Conservation (phyloP, 1,284 basidiomycete genomes). For the Ceratobasidium theobromae region DNA sequence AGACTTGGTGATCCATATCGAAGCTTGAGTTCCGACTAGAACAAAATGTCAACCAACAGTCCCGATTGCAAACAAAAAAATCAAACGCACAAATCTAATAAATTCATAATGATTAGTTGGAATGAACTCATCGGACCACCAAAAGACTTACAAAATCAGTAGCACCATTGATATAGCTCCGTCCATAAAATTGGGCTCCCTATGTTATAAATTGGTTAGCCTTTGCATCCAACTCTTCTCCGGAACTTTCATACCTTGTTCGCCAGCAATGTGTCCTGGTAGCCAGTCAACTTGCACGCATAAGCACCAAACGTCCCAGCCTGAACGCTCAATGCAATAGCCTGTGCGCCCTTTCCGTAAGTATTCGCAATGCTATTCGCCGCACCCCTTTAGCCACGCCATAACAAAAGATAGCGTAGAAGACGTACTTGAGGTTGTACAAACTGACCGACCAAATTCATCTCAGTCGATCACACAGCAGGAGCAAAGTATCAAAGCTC, state of each 20-base stretch:
- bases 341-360: conserved; percentile 33
- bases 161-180: conserved; percentile 33
- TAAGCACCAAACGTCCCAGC: conserved; percentile 14
- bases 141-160: conserved; percentile 34
- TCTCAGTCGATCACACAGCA: neutral
- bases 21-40: conserved; percentile 30
- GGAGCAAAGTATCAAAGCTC: neutral
- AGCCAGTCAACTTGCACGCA: conserved; percentile 33
- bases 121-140: neutral
- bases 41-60: neutral
- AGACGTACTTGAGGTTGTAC: conserved; percentile 31
- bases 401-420: neutral
- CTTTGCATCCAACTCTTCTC: neutral
- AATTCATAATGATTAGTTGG: neutral
- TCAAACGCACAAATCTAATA: neutral
- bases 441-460: neutral
- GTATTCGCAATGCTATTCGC: conserved; percentile 4
- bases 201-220: neutral
- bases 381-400: neutral
- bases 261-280: conserved; percentile 37
- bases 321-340: conserved; percentile 37
- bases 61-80: neutral
- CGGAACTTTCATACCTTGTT: conserved; percentile 16
- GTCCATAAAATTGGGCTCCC: conserved; percentile 36
- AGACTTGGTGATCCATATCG: conserved; percentile 35